A percentile compares a stretch with the other conserved stretches of the same genome.
phyloP scores from a whole-genome alignment of 805 yeast genomes.

The Debaryomyces castellii region DNA sequence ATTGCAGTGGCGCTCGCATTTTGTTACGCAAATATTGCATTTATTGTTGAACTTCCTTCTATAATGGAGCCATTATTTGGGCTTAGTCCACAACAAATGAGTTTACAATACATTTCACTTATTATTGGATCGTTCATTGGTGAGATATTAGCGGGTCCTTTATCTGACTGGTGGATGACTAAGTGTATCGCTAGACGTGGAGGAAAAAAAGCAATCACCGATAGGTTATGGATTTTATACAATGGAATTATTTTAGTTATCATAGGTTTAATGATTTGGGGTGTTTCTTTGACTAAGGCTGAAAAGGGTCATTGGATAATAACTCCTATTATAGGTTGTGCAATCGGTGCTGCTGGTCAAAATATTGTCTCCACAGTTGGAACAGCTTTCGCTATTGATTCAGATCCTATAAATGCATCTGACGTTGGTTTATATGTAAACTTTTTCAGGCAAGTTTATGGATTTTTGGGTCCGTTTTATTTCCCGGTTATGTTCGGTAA shows the following conservation, averaged over 20 bases:
- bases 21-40: conserved; percentile 20
- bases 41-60: conserved; percentile 22
- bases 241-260: conserved; percentile 17
- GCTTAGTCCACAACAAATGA: conserved; percentile 19
- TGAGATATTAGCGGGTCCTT: conserved; percentile 20
- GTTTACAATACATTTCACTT: conserved; percentile 20
- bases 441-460: conserved; percentile 18
- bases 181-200: conserved; percentile 4
- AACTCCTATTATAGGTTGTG: conserved; percentile 21
- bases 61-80: conserved; percentile 15
- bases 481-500: conserved; percentile 22
- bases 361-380: conserved; percentile 22
- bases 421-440: conserved; percentile 20
- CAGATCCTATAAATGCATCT: conserved; percentile 13
- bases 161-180: conserved; percentile 24
- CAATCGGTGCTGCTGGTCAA: conserved; percentile 21
- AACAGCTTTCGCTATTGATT: conserved; percentile 20
- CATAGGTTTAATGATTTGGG: conserved; percentile 21
- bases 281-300: conserved; percentile 15
- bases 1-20: conserved; percentile 18
- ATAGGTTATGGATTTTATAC: conserved; percentile 21
- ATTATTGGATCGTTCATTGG: conserved; percentile 23
- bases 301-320: conserved; percentile 17
- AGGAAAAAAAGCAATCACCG: conserved; percentile 8
- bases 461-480: conserved; percentile 26